Percentiles rank a stretch among this genome's conserved stretches.
Conservation (phyloP, 495 filamentous ascomycete species). For the Penicillium angulare region DNA sequence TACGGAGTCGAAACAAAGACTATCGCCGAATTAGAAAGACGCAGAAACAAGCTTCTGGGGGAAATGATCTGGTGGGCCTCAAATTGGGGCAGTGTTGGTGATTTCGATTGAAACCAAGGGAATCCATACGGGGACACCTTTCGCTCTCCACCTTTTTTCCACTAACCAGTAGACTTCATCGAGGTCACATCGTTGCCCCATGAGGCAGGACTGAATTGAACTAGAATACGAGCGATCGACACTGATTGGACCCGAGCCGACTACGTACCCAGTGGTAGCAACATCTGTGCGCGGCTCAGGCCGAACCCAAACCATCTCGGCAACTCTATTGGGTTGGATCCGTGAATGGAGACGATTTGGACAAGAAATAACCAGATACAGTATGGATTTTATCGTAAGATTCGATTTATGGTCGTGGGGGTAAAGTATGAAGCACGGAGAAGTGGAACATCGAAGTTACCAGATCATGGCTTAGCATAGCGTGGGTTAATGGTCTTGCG, state of each 20-base stretch:
- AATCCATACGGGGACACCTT: too few species aligned
- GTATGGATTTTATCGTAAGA: background rate
- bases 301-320: conserved; percentile 22
- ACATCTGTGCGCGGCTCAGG: conserved; percentile 15
- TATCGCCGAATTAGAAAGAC: too few species aligned
- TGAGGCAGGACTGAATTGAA: background rate
- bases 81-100: background rate
- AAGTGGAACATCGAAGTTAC: too few species aligned
- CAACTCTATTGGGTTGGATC: conserved; percentile 7
- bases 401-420: background rate
- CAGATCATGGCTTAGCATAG: background rate
- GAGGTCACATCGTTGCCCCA: background rate
- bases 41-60: background rate
- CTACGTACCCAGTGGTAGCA: background rate
- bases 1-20: too few species aligned
- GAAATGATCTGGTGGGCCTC: background rate
- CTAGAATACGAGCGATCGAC: conserved; percentile 29
- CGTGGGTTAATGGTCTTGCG: too few species aligned
- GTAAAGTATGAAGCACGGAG: too few species aligned
- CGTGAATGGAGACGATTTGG: background rate
- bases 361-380: background rate
- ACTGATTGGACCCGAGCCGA: conserved; percentile 14
- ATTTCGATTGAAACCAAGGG: background rate
- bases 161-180: background rate
- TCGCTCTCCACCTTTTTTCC: background rate